Evolutionary conservation across 495 filamentous ascomycete genomes (phyloP), one percentile per base, ranked within the genome.

Genomic region (Evernia prunastri): DNA sequence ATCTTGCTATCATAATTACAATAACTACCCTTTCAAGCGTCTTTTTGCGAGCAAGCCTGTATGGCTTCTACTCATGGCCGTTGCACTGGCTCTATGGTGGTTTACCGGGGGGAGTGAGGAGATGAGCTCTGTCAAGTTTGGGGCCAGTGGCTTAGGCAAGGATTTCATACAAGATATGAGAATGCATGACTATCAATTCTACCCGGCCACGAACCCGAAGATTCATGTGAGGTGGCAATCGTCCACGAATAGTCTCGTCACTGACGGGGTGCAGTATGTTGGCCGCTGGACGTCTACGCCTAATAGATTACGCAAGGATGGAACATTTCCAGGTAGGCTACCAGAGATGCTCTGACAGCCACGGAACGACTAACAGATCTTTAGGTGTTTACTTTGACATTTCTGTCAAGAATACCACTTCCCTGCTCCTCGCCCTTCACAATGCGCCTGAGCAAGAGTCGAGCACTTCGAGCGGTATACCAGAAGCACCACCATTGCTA

Each of bases 371-470:
- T 45, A 7, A 25, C 9, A 12, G 6, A 25, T 15, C 8, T 23
- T 29, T 17, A 76, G 75, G 75, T 10, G 75, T 76, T 23, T 77
- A 76, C 58, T 73, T 76, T 63, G 75, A 77, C 29, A 67, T 76
- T 61, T 66, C 53, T 0, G 60, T 77, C 23, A 72, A 65, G 31
- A 71, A 69, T 31, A 76, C 67, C 1, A 71, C 65, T 29, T 70
- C 72, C 11, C 31, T 77, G 45, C 59, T 77, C 31, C 59, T 77
- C 7, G 72, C 75, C n/a, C 71, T 77, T 31, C 68, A 68, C 29
- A 77, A 77, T 47, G 58, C 58, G n/a, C 60, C 53, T 12, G 49
- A 49, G 20, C 54, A 49, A 56, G 27, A 36, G 9, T 49, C 53
- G 36, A 25, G 57, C 13, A 53, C 31, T 15, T 57, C 61, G 42